Conservation (phyloP, 805 yeast species). For the Starmera amethionina region DNA sequence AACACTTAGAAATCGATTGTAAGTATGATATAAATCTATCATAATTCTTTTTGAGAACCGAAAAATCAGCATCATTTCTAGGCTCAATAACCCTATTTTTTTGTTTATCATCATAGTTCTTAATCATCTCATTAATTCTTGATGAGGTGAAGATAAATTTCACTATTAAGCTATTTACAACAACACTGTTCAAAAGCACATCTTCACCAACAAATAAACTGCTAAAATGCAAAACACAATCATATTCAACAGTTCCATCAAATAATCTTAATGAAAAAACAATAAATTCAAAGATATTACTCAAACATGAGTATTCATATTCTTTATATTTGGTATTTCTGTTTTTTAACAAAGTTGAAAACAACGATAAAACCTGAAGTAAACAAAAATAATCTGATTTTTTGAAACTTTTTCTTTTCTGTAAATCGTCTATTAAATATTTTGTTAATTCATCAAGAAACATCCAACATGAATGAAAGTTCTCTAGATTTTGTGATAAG, state of each 20-base stretch:
- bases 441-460: constrained; percentile 7
- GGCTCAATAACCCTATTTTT: too few species aligned
- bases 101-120: too few species aligned
- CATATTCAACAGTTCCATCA: constrained; percentile 12
- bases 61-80: too few species aligned
- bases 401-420: constrained; percentile 7
- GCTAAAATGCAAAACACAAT: constrained; percentile 4
- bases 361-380: constrained; percentile 6
- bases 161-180: not conserved
- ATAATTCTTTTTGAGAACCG: too few species aligned
- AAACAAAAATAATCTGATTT: constrained; percentile 10
- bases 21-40: too few species aligned
- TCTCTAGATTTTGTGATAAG: constrained; percentile 7
- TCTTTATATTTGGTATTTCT: constrained; percentile 9
- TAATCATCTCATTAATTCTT: too few species aligned
- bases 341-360: constrained; percentile 8
- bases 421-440: constrained; percentile 3
- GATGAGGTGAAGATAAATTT: too few species aligned
- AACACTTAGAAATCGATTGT: too few species aligned
- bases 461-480: constrained; percentile 10
- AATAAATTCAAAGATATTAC: constrained; percentile 7
- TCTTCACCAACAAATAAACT: constrained; percentile 6
- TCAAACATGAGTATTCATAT: constrained; percentile 8
- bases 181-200: constrained; percentile 1
- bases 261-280: constrained; percentile 2